Conservation (phyloP, 164 flowering plant genomes). For the Dillenia suffruticosa region DNA sequence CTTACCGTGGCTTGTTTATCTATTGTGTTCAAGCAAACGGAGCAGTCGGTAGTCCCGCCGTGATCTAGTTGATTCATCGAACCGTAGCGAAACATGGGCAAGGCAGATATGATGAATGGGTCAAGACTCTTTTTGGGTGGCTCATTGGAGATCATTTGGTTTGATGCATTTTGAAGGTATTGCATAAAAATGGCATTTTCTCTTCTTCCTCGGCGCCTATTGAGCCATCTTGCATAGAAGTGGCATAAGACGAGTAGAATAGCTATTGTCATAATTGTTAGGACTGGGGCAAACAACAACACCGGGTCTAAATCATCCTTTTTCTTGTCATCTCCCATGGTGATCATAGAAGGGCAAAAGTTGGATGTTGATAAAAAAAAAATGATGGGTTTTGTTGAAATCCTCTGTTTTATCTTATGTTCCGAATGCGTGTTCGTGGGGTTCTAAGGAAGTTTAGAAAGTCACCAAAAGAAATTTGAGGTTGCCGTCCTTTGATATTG, state of each 20-base stretch:
- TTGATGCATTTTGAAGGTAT: not conserved
- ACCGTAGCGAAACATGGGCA: conserved; percentile 28
- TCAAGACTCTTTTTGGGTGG: conserved; percentile 30
- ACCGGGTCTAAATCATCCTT: conserved; percentile 10
- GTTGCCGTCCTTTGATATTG: too few species aligned
- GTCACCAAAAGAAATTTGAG: too few species aligned
- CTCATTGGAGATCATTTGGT: conserved; percentile 4
- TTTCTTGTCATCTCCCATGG: not conserved
- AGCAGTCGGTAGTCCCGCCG: conserved; percentile 27
- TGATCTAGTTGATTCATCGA: not conserved
- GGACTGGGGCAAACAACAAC: conserved; percentile 29
- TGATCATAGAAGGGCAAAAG: too few species aligned
- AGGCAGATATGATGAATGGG: conserved; percentile 25
- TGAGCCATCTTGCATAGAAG: conserved; percentile 23
- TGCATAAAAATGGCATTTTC: conserved; percentile 14
- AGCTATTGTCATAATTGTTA: conserved; percentile 20
- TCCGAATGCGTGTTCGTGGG: too few species aligned
- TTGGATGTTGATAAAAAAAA: too few species aligned
- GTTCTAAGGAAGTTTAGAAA: too few species aligned
- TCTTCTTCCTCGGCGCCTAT: conserved; percentile 26
- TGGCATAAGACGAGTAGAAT: conserved; percentile 25
- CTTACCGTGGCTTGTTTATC: conserved; percentile 39
- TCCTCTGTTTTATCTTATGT: too few species aligned
- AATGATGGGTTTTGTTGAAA: too few species aligned
- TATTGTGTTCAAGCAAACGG: conserved; percentile 50